Percentiles rank a stretch among this genome's conserved stretches.
phyloP scores from a whole-genome alignment of 73 alveolate species.

The Stentor roeselii region DNA sequence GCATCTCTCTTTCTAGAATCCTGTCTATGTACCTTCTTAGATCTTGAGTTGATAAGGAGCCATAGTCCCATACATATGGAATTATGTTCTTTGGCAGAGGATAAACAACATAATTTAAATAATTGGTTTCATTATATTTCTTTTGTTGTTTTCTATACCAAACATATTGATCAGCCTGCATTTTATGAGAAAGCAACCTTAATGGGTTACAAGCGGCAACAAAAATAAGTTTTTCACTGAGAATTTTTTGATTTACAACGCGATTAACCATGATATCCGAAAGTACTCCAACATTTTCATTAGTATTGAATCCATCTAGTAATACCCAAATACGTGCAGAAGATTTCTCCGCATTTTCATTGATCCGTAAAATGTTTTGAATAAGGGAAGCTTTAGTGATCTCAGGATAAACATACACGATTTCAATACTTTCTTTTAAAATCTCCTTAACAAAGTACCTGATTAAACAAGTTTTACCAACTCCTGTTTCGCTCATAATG shows the following conservation, averaged over 20 bases:
- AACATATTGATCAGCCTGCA: background rate
- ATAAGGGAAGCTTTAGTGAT: constrained; percentile 47
- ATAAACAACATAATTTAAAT: background rate
- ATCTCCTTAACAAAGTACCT: constrained; percentile 50
- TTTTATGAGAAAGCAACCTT: background rate
- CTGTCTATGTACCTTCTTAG: background rate
- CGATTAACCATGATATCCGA: constrained; percentile 56
- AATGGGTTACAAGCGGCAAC: constrained; percentile 65
- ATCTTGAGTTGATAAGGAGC: background rate
- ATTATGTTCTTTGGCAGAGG: constrained; percentile 16
- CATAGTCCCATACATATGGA: constrained; percentile 25
- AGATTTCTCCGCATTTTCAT: constrained; percentile 35
- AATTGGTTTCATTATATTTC: background rate
- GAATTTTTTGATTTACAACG: constrained; percentile 37
- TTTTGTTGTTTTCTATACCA: background rate
- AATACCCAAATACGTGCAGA: constrained; percentile 58
- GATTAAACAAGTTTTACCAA: constrained; percentile 68
- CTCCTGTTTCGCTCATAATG: constrained; percentile 82
- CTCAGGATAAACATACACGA: constrained; percentile 69
- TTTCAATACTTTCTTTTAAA: constrained; percentile 49
- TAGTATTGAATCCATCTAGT: constrained; percentile 68
- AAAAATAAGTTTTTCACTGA: constrained; percentile 48
- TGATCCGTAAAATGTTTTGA: constrained; percentile 39
- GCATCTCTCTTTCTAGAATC: background rate
- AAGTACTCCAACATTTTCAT: constrained; percentile 53